Conservation (phyloP, 1,139 yeast genomes). For the Candida smagusa region DNA sequence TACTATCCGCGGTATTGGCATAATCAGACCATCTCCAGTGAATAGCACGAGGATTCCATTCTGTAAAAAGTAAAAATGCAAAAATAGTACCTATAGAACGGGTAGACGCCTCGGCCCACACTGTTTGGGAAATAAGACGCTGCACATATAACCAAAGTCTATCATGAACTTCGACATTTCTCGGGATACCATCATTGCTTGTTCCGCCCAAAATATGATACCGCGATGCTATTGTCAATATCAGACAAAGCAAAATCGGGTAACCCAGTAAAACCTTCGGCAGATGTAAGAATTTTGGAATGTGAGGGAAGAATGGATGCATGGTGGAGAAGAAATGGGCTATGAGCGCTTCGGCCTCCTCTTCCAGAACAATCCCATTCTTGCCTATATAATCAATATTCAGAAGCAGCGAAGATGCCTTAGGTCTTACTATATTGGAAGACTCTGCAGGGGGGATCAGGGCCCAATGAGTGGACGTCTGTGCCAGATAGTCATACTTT, state of each 20-base stretch:
- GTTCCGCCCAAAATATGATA: constrained; percentile 55
- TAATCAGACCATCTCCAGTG: constrained; percentile 88
- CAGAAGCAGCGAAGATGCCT: constrained; percentile 48
- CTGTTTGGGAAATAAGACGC: constrained; percentile 75
- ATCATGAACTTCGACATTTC: constrained; percentile 68
- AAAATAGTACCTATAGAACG: constrained; percentile 82
- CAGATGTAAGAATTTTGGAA: constrained; percentile 70
- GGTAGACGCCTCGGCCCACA: constrained; percentile 93
- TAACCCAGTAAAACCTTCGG: constrained; percentile 68
- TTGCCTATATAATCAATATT: constrained; percentile 66
- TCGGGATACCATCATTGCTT: constrained; percentile 27
- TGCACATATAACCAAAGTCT: constrained; percentile 83
- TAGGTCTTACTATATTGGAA: constrained; percentile 50
- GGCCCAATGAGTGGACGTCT: background rate
- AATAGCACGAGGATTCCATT: constrained; percentile 94
- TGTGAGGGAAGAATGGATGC: constrained; percentile 88
- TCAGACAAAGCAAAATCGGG: constrained; percentile 77
- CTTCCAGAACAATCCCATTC: constrained; percentile 57
- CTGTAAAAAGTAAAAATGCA: constrained; percentile 83
- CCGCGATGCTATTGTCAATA: constrained; percentile 74
- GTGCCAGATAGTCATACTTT: constrained; percentile 5
- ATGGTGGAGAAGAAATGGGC: constrained; percentile 68
- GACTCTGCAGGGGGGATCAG: constrained; percentile 47
- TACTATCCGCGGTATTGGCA: constrained; percentile 56
- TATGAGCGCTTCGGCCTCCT: constrained; percentile 64